A percentile compares a stretch with the other conserved stretches of the same genome.
Evolutionary conservation across 352 stramenopile species (phyloP).

Genomic region (Pythium insidiosum): DNA sequence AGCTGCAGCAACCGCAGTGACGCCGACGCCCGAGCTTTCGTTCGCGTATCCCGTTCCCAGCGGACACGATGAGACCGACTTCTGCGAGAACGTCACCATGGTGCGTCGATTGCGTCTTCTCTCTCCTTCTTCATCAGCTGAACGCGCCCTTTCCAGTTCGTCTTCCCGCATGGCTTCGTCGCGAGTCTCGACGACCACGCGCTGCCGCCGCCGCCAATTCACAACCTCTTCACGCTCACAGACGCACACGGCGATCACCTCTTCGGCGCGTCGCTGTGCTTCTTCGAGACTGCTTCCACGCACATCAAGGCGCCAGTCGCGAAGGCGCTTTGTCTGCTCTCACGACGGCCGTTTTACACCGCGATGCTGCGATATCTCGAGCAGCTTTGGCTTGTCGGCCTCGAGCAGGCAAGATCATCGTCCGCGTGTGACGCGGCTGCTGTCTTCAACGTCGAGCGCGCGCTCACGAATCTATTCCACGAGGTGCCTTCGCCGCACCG

Average conservation of each 20-base stretch:
- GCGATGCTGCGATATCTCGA: slow-evolving; percentile 41
- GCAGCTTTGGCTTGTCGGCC: slow-evolving; percentile 36
- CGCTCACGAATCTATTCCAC: slow-evolving; percentile 41
- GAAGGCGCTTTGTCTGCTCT: slow-evolving; percentile 41
- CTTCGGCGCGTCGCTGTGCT: slow-evolving; percentile 39
- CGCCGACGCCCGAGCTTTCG: slow-evolving; percentile 9
- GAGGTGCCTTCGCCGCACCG: slow-evolving; percentile 34
- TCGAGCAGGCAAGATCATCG: slow-evolving; percentile 16
- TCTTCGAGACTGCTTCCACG: slow-evolving; percentile 26
- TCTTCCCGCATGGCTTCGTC: slow-evolving; percentile 35
- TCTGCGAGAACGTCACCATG: slow-evolving; percentile 40
- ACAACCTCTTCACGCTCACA: slow-evolving; percentile 46
- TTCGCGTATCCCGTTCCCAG: slow-evolving; percentile 29
- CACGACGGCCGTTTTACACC: slow-evolving; percentile 32
- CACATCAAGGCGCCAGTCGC: slow-evolving; percentile 1
- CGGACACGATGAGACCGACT: slow-evolving; percentile 23
- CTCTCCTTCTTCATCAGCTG: neutral
- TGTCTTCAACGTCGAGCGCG: slow-evolving; percentile 20
- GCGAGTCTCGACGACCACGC: slow-evolving; percentile 18
- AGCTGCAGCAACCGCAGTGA: no score
- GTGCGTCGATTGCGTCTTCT: slow-evolving; percentile 7
- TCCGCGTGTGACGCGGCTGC: neutral
- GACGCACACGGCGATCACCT: slow-evolving; percentile 30
- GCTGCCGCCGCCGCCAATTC: slow-evolving; percentile 26
- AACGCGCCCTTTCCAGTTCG: slow-evolving; percentile 20